Base-by-base conservation (phyloP, 352 stramenopile species). In the Phytophthora podocarpi region DNA sequence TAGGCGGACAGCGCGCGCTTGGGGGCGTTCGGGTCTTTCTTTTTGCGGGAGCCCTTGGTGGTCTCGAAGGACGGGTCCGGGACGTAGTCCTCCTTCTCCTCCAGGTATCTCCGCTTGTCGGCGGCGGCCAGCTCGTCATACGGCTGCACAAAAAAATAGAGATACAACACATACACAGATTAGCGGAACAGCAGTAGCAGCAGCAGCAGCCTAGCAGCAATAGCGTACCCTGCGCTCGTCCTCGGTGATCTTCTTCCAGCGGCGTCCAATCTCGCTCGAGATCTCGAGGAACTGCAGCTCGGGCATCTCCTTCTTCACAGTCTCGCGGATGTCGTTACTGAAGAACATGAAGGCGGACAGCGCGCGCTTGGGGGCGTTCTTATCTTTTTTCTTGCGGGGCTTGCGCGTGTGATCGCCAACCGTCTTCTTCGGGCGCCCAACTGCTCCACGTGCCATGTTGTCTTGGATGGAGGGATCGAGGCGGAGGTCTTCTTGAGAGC, bases 1-100 rank as follows among this genome's bases (percentile, higher is more conserved):
- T 98, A 98, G 1, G 96, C 90, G 18, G 90, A 98, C 67, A 97
- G 85, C 66, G 95, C 90, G 52, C 92, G 87, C 87, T 98, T 98
- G 23, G 96, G 96, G 5, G 93, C 93, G 61, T 91, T 90, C 13
- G 92, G 92, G 74, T 98, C 96, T 64, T 98, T 98, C 62, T 90
- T 96, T 76, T 93, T 93, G 59, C 84, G 83, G 24, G 76, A 64
- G 39, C 72, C 65, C 69, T 87, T 78, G 48, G 76, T 56, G 11
- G 72, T 35, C 70, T 93, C 84, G 35, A 92, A 95, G 26, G 79
- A 87, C 49, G 83, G 85, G 70, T 96, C 88, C 6, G 88, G 86
- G 0, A 93, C 82, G 72, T 97, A 97, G 74, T 92, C 82, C 55
- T 93, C 86, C 71, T 95, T 96, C 72, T 95, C 89, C 61, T 95